These are phyloP conservation scores for Aspergillus egyptiacus DNA, from an alignment of 495 filamentous ascomycete genomes.

Conservation along the genomic window DNA sequence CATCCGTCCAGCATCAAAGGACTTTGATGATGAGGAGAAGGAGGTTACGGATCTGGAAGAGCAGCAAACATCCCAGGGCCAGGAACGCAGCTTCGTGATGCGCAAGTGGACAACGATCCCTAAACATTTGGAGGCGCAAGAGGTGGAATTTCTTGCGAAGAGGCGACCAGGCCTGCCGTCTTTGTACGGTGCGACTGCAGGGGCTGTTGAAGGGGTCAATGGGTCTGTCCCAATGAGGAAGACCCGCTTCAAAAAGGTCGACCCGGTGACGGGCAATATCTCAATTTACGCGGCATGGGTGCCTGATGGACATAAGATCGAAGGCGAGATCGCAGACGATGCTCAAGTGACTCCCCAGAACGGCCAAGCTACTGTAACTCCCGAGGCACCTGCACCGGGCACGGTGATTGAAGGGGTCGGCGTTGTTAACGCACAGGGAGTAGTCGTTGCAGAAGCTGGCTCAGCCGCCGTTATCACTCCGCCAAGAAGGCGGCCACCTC, in stretches of 20 bases:
- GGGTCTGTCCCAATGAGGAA: constrained; percentile 53
- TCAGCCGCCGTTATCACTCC: constrained; percentile 39
- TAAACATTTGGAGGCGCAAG: constrained; percentile 66
- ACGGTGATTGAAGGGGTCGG: constrained; percentile 57
- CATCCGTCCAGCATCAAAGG: constrained; percentile 39
- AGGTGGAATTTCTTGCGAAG: constrained; percentile 80
- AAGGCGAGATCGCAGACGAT: constrained; percentile 68
- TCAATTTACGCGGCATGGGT: constrained; percentile 77
- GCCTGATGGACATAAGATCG: constrained; percentile 71
- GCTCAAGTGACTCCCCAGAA: constrained; percentile 29
- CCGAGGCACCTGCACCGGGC: constrained; percentile 48
- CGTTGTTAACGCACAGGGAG: constrained; percentile 55
- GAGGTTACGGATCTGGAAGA: constrained; percentile 43
- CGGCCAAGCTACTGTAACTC: constrained; percentile 30
- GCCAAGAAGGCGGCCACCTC: constrained; percentile 60
- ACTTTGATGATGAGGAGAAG: constrained; percentile 47
- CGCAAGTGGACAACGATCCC: constrained; percentile 76
- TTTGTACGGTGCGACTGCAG: constrained; percentile 43
- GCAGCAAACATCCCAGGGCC: constrained; percentile 23
- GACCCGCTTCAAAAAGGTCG: constrained; percentile 69
- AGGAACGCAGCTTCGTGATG: constrained; percentile 57
- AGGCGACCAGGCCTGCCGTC: constrained; percentile 68
- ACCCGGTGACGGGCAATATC: constrained; percentile 66
- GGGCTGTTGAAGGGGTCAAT: constrained; percentile 37
- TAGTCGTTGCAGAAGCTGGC: constrained; percentile 51